These are phyloP conservation scores for Nicotiana otophora DNA, from an alignment of 257 asterid genomes.

Conservation along the genomic window DNA sequence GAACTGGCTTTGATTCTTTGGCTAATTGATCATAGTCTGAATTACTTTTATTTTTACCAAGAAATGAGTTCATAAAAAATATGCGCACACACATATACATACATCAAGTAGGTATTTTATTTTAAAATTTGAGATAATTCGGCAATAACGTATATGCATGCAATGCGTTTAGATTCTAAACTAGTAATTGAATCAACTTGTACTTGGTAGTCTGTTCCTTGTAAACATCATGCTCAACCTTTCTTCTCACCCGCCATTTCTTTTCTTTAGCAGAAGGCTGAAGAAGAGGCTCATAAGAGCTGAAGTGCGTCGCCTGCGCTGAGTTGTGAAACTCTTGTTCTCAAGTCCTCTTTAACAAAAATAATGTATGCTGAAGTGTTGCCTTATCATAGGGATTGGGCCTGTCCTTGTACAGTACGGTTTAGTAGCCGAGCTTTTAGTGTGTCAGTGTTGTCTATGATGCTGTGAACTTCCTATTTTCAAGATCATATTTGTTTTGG, in stretches of 20 bases:
- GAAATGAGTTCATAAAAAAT: not conserved
- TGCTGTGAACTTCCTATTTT: not conserved
- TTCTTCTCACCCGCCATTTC: not conserved
- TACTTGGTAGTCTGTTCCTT: not conserved
- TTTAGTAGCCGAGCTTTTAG: not conserved
- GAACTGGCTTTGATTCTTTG: not conserved
- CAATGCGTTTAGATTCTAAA: too few relatives aligned
- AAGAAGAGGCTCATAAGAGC: conserved; percentile 18
- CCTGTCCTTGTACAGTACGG: not conserved
- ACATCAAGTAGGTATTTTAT: not conserved
- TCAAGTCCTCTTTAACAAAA: not conserved
- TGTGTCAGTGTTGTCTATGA: not conserved
- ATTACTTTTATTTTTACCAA: not conserved
- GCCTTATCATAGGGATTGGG: not conserved
- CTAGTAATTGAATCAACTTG: not conserved
- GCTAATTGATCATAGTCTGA: not conserved
- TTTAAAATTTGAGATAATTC: too few relatives aligned
- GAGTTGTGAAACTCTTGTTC: not conserved
- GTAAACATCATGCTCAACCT: not conserved
- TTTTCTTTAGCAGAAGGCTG: conserved; percentile 28
- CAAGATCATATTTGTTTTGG: not conserved
- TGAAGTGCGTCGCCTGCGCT: conserved; percentile 14
- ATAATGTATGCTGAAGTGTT: conserved; percentile 9
- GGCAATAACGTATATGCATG: too few relatives aligned
- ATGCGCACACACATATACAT: not conserved